phyloP scores from a whole-genome alignment of 1,139 yeast genomes.

The Kodamaea suecica region DNA sequence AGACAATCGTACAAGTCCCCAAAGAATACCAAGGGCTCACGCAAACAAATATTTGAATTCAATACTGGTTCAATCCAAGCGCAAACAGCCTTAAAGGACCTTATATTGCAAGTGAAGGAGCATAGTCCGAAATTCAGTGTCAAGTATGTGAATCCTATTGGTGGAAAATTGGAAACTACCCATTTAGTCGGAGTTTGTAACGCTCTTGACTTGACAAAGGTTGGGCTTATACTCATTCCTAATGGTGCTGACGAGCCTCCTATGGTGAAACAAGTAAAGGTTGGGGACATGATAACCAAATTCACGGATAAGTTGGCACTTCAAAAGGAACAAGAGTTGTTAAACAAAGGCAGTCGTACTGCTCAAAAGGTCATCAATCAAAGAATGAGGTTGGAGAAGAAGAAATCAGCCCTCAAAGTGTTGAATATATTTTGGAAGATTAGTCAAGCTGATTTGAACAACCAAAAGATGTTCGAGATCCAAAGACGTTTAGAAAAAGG shows the following conservation, averaged over 20 bases:
- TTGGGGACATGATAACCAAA: conserved; percentile 32
- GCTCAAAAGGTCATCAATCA: conserved; percentile 29
- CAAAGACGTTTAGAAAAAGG: conserved; percentile 30
- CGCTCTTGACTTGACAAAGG: conserved; percentile 24
- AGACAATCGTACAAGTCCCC: too few relatives aligned
- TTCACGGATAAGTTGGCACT: conserved; percentile 35
- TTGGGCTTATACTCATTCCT: conserved; percentile 31
- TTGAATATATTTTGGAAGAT: conserved; percentile 39
- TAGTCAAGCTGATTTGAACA: conserved; percentile 36
- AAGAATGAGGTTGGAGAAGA: conserved; percentile 33
- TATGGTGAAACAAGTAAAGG: conserved; percentile 27
- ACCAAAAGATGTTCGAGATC: conserved; percentile 39
- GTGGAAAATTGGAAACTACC: conserved; percentile 20
- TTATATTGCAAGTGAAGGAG: conserved; percentile 28
- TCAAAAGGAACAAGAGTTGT: conserved; percentile 29
- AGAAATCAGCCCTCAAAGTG: conserved; percentile 36
- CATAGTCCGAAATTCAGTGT: conserved; percentile 25
- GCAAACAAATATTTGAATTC: conserved; percentile 13
- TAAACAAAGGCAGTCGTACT: conserved; percentile 33
- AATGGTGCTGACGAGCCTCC: conserved; percentile 23
- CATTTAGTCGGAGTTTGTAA: conserved; percentile 31
- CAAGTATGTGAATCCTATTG: conserved; percentile 24
- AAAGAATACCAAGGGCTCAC: too few relatives aligned
- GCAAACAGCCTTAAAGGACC: conserved; percentile 29
- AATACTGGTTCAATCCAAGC: conserved; percentile 22